A percentile compares a stretch with the other conserved stretches of the same genome.
phyloP scores from a whole-genome alignment of 73 alveolate genomes.

The Paramecium biaurelia region DNA sequence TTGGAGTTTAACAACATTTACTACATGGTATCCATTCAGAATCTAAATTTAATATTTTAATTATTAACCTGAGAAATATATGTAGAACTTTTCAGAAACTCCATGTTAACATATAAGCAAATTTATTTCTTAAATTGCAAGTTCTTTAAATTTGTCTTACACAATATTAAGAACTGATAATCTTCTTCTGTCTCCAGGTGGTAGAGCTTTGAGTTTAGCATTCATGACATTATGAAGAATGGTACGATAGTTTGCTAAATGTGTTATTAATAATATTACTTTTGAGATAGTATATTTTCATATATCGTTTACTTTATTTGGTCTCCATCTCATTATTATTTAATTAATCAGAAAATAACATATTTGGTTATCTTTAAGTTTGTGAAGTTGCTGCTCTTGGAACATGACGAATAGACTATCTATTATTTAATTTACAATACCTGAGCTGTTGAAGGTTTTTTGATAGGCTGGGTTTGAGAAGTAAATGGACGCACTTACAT shows the following conservation, averaged over 20 bases:
- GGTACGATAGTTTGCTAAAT: slow-evolving; percentile 7
- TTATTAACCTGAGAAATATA: not conserved
- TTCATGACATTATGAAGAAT: slow-evolving; percentile 10
- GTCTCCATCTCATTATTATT: not conserved
- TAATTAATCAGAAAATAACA: not conserved
- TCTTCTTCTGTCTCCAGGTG: slow-evolving; percentile 30
- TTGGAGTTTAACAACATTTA: not conserved
- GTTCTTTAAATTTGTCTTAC: slow-evolving; percentile 36
- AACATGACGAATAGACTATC: not conserved
- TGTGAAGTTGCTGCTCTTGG: slow-evolving; percentile 37
- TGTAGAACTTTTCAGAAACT: slow-evolving; percentile 29
- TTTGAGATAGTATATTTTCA: slow-evolving; percentile 11
- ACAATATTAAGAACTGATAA: not conserved
- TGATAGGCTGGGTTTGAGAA: not conserved
- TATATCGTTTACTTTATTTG: slow-evolving; percentile 1
- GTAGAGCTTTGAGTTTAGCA: not conserved
- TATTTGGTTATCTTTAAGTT: not conserved
- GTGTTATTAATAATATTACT: not conserved
- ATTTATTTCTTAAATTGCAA: not conserved
- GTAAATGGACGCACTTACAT: slow-evolving; percentile 27
- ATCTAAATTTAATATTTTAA: not conserved
- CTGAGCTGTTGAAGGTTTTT: slow-evolving; percentile 37
- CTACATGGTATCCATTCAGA: slow-evolving; percentile 31
- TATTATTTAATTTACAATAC: not conserved
- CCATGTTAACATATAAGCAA: slow-evolving; percentile 1